Evolutionary conservation across 2,329 filamentous ascomycete species (phyloP), one percentile per base, ranked within the genome.

Genomic region (Pseudogymnoascus sp.): DNA sequence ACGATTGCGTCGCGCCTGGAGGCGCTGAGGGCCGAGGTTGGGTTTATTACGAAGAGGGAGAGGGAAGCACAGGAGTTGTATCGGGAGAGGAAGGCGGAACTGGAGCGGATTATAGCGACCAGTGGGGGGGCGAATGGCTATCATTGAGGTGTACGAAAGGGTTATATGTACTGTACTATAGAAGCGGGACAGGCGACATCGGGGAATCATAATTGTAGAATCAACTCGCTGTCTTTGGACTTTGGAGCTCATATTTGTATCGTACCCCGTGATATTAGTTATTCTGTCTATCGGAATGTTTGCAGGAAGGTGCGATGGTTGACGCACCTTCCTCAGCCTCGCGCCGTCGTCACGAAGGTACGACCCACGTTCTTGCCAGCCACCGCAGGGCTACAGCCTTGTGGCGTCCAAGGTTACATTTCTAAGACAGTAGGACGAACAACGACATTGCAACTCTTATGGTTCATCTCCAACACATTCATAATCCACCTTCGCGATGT

Each of bases 51-150:
- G 67, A 84, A 84, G 68, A 81, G 93, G 65, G 93, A 97, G 77
- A 81, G 92, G 63, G 91, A 97, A 75, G 92, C 91, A 5, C 94
- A 99, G 75, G 92, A 97, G 66, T 73, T 88, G 69, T 99, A 94
- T 72, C 83, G 89, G 68, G 78, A 77, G 65, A 83, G 85, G 63
- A 90, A 83, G 74, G 90, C 92, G 54, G 94, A 97, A 78, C 74
- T 97, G 66, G 84, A 86, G 26, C 47, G 47, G 26, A 54, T 54
- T 54, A 17, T 39, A 59, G 33, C 33, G 57, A 17, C 57, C 33
- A 31, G 33, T 59, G n/a, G n/a, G 36, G 36, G 57, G 36, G 21
- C 57, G 57, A 59, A 40, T 37, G 57, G 57, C n/a, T 39, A 59
- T 33, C 47, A 54, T 54, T 54, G 17, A 54, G 47, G 29, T 54